Conservation (phyloP, 257 asterid species). For the Forsythia viridissima region DNA sequence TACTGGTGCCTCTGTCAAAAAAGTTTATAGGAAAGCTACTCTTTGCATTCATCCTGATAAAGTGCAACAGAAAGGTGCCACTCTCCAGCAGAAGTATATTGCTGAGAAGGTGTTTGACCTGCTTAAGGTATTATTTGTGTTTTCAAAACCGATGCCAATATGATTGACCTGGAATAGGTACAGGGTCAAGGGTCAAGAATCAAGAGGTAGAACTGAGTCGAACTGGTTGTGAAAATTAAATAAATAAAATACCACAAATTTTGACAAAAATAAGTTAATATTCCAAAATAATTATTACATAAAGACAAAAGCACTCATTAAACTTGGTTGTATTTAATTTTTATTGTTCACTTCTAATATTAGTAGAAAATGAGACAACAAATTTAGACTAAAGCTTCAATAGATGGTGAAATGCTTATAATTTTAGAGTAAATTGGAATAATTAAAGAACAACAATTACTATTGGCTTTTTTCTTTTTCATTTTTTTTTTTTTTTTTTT, state of each 20-base stretch:
- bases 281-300: neutral
- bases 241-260: neutral
- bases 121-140: constrained; percentile 67
- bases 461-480: too few species aligned
- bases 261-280: neutral
- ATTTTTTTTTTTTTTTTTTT: too few species aligned
- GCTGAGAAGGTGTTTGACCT: constrained; percentile 98
- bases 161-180: neutral
- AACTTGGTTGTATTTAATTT: too few species aligned
- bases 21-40: constrained; percentile 92
- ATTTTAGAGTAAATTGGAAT: too few species aligned
- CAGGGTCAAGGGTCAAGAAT: neutral
- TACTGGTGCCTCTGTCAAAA: constrained; percentile 84
- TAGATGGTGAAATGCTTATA: too few species aligned
- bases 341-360: too few species aligned
- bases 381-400: too few species aligned
- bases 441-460: too few species aligned
- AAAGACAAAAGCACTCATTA: neutral
- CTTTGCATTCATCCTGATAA: constrained; percentile 98
- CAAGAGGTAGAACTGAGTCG: neutral
- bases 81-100: constrained; percentile 90
- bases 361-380: too few species aligned
- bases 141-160: neutral
- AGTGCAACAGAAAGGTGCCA: constrained; percentile 99
- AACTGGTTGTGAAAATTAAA: too few species aligned